Percentiles rank a stretch among this genome's conserved stretches.
Conservation (phyloP, 2,329 filamentous ascomycete genomes). For the Dissoconium aciculare region DNA sequence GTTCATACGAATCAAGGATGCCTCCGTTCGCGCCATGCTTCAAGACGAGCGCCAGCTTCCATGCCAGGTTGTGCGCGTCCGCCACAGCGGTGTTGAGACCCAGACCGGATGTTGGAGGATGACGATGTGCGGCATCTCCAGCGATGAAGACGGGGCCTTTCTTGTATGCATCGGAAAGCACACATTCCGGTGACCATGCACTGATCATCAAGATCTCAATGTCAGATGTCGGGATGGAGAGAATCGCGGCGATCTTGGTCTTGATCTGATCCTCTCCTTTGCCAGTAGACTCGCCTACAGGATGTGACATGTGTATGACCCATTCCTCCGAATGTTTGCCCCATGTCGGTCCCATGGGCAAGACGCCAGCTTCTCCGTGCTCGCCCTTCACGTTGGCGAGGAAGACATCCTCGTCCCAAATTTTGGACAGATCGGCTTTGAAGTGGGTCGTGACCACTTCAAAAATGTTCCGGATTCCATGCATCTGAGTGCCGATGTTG, state of each 20-base stretch:
- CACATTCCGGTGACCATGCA: slow-evolving; percentile 45
- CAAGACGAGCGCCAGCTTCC: slow-evolving; percentile 22
- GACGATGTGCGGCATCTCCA: slow-evolving; percentile 44
- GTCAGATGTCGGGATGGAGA: slow-evolving; percentile 37
- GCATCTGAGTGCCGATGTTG: slow-evolving; percentile 29
- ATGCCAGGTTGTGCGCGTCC: slow-evolving; percentile 25
- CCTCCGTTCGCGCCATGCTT: slow-evolving; percentile 11
- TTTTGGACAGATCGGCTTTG: slow-evolving; percentile 32
- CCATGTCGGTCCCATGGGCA: not conserved
- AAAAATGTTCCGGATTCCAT: slow-evolving; percentile 25
- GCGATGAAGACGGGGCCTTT: slow-evolving; percentile 36
- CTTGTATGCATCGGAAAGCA: slow-evolving; percentile 38
- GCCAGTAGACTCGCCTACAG: slow-evolving; percentile 20
- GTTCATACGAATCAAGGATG: slow-evolving; percentile 18
- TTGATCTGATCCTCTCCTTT: slow-evolving; percentile 29
- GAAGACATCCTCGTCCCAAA: slow-evolving; percentile 1
- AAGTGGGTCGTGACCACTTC: slow-evolving; percentile 33
- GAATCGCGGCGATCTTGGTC: slow-evolving; percentile 31
- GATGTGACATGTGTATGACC: not conserved
- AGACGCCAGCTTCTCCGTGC: not conserved
- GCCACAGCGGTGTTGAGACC: slow-evolving; percentile 40
- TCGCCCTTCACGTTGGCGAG: not conserved
- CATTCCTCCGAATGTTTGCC: slow-evolving; percentile 1
- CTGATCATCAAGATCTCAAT: slow-evolving; percentile 36
- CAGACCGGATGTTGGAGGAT: slow-evolving; percentile 42